Evolutionary conservation across 495 filamentous ascomycete genomes (phyloP).

Genomic region (Aspergillus homomorphus): DNA sequence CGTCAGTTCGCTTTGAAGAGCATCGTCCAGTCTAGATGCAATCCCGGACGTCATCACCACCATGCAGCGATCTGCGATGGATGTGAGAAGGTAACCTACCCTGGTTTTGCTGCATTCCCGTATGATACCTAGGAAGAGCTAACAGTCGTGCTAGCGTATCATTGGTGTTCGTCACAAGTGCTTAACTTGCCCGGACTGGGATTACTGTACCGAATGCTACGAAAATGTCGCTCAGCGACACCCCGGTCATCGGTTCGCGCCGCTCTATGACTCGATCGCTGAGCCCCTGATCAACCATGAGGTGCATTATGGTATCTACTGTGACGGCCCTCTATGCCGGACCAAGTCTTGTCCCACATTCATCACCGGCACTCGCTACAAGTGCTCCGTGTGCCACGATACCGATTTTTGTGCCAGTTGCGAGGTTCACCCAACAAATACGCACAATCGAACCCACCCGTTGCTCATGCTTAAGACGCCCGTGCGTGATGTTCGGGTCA

Average conservation of each 20-base stretch:
- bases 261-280: conserved; percentile 75
- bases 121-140: conserved; percentile 13
- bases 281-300: conserved; percentile 48
- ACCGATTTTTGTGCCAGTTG: conserved; percentile 94
- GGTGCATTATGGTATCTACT: conserved; percentile 83
- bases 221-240: conserved; percentile 64
- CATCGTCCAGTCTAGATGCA: conserved; percentile 57
- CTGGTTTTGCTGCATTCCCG: background rate
- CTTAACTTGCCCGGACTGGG: conserved; percentile 94
- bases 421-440: conserved; percentile 79
- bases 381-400: conserved; percentile 96
- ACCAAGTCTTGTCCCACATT: conserved; percentile 54
- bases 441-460: conserved; percentile 91
- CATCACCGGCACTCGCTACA: conserved; percentile 86
- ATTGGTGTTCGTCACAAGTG: conserved; percentile 95
- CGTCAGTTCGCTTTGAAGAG: conserved; percentile 39
- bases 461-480: conserved; percentile 96
- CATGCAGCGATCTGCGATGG: conserved; percentile 94
- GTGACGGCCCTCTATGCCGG: conserved; percentile 90
- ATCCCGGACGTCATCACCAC: conserved; percentile 73
- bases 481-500: conserved; percentile 84
- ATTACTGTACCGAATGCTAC: conserved; percentile 84
- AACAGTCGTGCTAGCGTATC: conserved; percentile 55
- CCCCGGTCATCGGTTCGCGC: conserved; percentile 83
- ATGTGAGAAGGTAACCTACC: conserved; percentile 68